A percentile compares a stretch with the other conserved stretches of the same genome.
Evolutionary conservation across 345 rosid genomes (phyloP).

Genomic region (Brassica incana): DNA sequence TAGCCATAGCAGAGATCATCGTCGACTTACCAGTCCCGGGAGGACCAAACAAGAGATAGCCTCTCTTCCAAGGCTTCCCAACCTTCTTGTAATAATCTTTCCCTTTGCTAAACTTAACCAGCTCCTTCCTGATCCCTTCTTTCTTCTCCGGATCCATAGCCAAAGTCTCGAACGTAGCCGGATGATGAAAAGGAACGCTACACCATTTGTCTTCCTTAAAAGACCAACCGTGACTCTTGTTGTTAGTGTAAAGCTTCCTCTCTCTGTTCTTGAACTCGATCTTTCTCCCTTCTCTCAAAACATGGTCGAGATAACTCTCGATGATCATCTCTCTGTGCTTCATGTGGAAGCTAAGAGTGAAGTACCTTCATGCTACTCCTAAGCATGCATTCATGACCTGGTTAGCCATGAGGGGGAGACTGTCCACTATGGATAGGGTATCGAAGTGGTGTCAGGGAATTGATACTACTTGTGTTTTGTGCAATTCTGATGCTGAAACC

Average conservation of each 20-base stretch:
- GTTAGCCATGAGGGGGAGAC: no score
- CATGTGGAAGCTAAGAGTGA: constrained; percentile 45
- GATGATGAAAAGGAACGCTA: constrained; percentile 50
- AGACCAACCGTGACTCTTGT: background rate
- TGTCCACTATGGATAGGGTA: no score
- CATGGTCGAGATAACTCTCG: constrained; percentile 36
- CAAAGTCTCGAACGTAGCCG: constrained; percentile 57
- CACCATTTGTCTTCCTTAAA: constrained; percentile 33
- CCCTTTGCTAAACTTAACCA: constrained; percentile 45
- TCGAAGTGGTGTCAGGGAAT: no score
- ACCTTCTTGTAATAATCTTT: constrained; percentile 58
- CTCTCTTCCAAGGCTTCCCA: constrained; percentile 80
- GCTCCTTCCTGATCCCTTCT: constrained; percentile 50
- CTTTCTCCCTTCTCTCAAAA: constrained; percentile 45
- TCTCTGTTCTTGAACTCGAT: constrained; percentile 39
- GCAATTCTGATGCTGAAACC: no score
- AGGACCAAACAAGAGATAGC: constrained; percentile 36
- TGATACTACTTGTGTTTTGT: no score
- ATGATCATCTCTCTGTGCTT: constrained; percentile 36
- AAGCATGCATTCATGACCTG: no score
- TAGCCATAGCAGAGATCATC: constrained; percentile 69
- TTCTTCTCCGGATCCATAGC: constrained; percentile 64
- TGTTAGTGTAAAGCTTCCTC: constrained; percentile 50
- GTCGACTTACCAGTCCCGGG: constrained; percentile 75
- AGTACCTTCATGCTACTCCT: no score